Evolutionary conservation across 805 yeast species (phyloP).

Genomic region (Ogataea methanolica): DNA sequence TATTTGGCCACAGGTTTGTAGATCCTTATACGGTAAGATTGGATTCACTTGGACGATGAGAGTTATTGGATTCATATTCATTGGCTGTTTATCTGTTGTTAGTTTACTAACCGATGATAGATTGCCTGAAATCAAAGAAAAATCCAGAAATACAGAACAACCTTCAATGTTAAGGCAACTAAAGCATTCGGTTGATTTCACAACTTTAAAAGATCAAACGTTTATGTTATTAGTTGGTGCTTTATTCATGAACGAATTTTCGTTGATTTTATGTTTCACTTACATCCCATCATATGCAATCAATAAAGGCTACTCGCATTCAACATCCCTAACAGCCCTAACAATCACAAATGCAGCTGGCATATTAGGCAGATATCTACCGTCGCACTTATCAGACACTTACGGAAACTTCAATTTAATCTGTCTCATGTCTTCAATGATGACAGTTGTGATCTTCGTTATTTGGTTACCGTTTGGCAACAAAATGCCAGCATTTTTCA

Average conservation of each 20-base stretch:
- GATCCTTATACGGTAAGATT: conserved; percentile 42
- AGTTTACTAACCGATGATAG: conserved; percentile 31
- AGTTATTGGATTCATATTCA: conserved; percentile 44
- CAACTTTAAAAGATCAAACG: conserved; percentile 37
- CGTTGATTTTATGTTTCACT: conserved; percentile 46
- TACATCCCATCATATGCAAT: conserved; percentile 57
- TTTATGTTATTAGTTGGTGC: conserved; percentile 38
- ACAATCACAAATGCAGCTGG: conserved; percentile 42
- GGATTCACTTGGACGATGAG: conserved; percentile 62
- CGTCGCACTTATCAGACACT: conserved; percentile 40
- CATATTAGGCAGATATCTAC: conserved; percentile 41
- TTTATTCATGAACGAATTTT: conserved; percentile 45
- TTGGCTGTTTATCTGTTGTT: conserved; percentile 26
- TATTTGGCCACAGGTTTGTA: conserved; percentile 49
- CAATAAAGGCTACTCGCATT: conserved; percentile 40
- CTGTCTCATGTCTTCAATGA: conserved; percentile 34
- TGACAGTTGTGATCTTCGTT: conserved; percentile 40
- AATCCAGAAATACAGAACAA: conserved; percentile 7
- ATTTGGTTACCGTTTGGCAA: conserved; percentile 64
- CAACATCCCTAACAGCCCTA: conserved; percentile 36
- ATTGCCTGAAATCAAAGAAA: conserved; percentile 18
- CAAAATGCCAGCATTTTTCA: conserved; percentile 37
- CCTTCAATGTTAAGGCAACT: conserved; percentile 13
- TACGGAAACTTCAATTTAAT: conserved; percentile 42
- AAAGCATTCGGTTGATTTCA: conserved; percentile 33